phyloP scores from a whole-genome alignment of 768 basidiomycete genomes.

The Tylopilus cervinicoccineus region DNA sequence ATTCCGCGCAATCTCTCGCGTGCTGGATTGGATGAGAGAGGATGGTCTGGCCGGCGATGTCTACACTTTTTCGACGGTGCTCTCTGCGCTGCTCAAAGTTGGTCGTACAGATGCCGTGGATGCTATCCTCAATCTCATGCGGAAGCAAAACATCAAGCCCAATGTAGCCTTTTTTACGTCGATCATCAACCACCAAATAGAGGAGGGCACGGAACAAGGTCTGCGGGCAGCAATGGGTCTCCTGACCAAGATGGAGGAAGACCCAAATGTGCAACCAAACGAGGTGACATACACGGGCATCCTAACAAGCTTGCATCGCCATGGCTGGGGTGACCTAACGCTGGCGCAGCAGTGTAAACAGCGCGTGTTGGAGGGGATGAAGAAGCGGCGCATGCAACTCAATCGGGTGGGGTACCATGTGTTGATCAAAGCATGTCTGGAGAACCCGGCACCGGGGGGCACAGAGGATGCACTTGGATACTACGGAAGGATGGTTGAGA shows the following conservation, averaged over 20 bases:
- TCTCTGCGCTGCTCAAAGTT: conserved; percentile 69
- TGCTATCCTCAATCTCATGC: conserved; percentile 69
- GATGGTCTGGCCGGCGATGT: conserved; percentile 66
- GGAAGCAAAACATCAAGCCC: conserved; percentile 64
- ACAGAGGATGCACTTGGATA: conserved; percentile 52
- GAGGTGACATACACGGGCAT: conserved; percentile 83
- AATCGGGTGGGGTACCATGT: conserved; percentile 73
- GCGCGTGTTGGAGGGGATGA: conserved; percentile 58
- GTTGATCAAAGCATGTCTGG: conserved; percentile 64
- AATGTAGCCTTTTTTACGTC: conserved; percentile 75
- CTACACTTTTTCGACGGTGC: conserved; percentile 82
- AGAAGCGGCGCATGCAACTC: conserved; percentile 46
- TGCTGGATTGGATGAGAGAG: conserved; percentile 55
- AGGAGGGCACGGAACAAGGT: conserved; percentile 47
- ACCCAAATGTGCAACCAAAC: conserved; percentile 52
- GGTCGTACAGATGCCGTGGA: conserved; percentile 63
- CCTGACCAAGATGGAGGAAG: conserved; percentile 69
- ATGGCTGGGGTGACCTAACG: conserved; percentile 43
- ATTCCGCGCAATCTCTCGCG: conserved; percentile 52
- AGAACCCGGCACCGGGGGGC: conserved; percentile 46
- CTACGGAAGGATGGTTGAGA: conserved; percentile 56
- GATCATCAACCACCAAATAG: conserved; percentile 73
- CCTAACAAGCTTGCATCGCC: conserved; percentile 67
- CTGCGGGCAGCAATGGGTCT: conserved; percentile 66
- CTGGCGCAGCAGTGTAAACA: conserved; percentile 44